Evolutionary conservation across 495 filamentous ascomycete species (phyloP).

Genomic region (Viridothelium virens): DNA sequence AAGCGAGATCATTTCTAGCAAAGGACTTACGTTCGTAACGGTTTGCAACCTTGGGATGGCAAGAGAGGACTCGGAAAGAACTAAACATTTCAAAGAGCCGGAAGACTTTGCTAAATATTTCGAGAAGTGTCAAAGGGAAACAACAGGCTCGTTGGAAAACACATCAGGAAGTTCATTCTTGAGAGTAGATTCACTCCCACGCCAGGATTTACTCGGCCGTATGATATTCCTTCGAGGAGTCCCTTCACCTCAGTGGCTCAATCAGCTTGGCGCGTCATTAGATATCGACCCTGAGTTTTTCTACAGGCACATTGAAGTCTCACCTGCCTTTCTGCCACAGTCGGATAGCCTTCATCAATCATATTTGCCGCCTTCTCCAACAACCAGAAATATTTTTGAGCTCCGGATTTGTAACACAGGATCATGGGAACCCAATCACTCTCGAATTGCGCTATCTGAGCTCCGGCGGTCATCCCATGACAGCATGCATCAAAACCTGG

Average conservation of each 20-base stretch:
- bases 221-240: neutral
- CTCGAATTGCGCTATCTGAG: neutral
- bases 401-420: neutral
- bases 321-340: neutral
- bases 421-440: neutral
- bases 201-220: neutral
- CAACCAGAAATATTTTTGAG: neutral
- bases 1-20: neutral
- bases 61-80: neutral
- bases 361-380: neutral
- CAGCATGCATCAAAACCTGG: neutral
- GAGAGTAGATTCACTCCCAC: neutral
- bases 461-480: neutral
- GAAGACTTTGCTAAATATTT: neutral
- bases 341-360: neutral
- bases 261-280: neutral
- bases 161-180: neutral
- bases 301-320: constrained; percentile 3
- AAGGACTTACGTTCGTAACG: neutral
- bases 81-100: neutral
- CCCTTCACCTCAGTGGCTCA: neutral
- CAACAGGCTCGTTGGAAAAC: neutral
- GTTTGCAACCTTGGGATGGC: neutral
- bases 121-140: neutral
- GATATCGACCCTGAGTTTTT: neutral